phyloP scores from a whole-genome alignment of 352 stramenopile species.

The Phytophthora pisi region DNA sequence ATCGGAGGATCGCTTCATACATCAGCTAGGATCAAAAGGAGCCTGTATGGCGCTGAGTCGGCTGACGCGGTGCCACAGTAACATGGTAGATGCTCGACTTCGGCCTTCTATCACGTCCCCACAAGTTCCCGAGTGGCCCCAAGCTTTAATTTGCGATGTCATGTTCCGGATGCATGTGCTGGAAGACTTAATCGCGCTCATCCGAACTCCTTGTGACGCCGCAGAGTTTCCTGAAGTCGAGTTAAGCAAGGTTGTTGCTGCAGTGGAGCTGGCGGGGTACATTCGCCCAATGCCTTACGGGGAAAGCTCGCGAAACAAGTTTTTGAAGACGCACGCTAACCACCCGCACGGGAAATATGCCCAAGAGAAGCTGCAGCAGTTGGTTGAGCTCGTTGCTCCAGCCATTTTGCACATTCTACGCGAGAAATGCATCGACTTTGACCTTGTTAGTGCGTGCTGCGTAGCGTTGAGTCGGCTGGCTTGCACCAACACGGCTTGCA shows the following conservation, averaged over 20 bases:
- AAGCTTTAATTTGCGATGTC: conserved; percentile 70
- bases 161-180: conserved; percentile 67
- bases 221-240: conserved; percentile 55
- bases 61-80: conserved; percentile 53
- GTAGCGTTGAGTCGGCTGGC: conserved; percentile 62
- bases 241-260: conserved; percentile 44
- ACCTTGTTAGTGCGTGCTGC: conserved; percentile 62
- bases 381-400: conserved; percentile 58
- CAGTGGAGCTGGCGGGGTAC: conserved; percentile 66
- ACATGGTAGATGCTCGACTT: conserved; percentile 44
- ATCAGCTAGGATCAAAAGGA: conserved; percentile 58
- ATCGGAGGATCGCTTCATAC: conserved; percentile 44
- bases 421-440: conserved; percentile 40
- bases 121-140: conserved; percentile 54
- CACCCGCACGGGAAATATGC: conserved; percentile 49
- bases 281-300: conserved; percentile 69
- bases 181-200: conserved; percentile 68
- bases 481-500: conserved; percentile 57
- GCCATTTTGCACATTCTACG: conserved; percentile 63
- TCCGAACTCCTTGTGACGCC: conserved; percentile 53
- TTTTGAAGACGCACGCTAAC: conserved; percentile 34
- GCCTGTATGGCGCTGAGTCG: conserved; percentile 64
- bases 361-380: conserved; percentile 46
- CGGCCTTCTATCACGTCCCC: conserved; percentile 52
- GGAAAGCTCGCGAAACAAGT: conserved; percentile 44